A percentile compares a stretch with the other conserved stretches of the same genome.
phyloP scores from a whole-genome alignment of 192 early-diverging fungal genomes.

The Backusella westeae region DNA sequence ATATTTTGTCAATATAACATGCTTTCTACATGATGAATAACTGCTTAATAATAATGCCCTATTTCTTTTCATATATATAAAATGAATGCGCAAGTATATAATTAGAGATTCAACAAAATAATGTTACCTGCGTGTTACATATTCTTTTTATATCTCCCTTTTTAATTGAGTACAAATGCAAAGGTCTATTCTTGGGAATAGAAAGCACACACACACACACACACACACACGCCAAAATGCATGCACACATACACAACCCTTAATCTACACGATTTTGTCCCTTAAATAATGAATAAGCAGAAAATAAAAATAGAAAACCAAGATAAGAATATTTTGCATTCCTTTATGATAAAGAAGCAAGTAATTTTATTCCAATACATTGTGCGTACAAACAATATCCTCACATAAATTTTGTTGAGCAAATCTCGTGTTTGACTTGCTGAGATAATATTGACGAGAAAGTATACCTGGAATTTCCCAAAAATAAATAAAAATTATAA shows the following conservation, averaged over 20 bases:
- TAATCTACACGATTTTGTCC: not conserved
- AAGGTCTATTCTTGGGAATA: not conserved
- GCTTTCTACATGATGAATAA: not conserved
- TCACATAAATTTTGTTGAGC: not conserved
- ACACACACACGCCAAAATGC: not conserved
- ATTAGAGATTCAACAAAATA: not conserved
- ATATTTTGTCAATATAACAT: not conserved
- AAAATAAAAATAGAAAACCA: not conserved
- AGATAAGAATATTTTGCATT: not conserved
- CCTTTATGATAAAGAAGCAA: not conserved
- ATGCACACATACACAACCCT: not conserved
- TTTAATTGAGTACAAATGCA: conserved; percentile 1
- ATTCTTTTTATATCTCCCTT: not conserved
- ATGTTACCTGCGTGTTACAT: conserved; percentile 8
- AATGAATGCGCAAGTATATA: not conserved
- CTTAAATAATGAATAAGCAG: not conserved
- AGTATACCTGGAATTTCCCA: not conserved
- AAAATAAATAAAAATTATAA: not conserved
- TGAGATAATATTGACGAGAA: not conserved
- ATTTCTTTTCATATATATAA: not conserved
- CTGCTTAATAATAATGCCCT: not conserved
- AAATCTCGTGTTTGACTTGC: not conserved
- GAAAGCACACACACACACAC: not conserved
- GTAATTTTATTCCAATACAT: not conserved
- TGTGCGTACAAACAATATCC: not conserved